Percentiles rank a stretch among this genome's conserved stretches.
Evolutionary conservation across 1,284 basidiomycete genomes (phyloP).

Genomic region (Marasmius sp.): DNA sequence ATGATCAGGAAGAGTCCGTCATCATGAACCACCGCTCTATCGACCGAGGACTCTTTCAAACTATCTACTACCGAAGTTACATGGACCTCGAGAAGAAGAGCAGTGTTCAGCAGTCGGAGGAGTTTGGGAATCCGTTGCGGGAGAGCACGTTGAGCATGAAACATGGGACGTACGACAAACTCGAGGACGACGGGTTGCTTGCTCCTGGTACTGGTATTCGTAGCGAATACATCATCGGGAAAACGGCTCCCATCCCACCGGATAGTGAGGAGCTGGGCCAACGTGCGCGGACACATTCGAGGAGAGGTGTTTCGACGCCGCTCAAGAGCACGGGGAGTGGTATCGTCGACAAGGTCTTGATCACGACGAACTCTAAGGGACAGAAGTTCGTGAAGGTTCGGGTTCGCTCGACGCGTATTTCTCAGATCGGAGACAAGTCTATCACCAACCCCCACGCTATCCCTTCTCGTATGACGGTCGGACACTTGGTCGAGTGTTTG

Average conservation of each 20-base stretch:
- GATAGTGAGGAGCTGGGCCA: conserved; percentile 96
- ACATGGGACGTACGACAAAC: conserved; percentile 97
- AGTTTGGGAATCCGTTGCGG: conserved; percentile 95
- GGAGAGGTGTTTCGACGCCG: conserved; percentile 94
- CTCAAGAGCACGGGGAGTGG: conserved; percentile 98
- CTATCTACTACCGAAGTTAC: conserved; percentile 96
- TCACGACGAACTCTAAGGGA: conserved; percentile 95
- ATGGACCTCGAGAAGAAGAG: conserved; percentile 99
- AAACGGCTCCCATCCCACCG: no score
- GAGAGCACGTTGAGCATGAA: conserved; percentile 96
- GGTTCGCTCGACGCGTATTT: no score
- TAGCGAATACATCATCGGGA: conserved; percentile 99
- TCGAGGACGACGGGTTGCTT: conserved; percentile 92
- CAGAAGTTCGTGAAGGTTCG: conserved; percentile 99
- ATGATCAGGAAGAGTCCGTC: no score
- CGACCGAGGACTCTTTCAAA: no score
- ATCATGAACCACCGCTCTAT: no score
- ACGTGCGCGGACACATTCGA: conserved; percentile 87
- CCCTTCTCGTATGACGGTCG: no score
- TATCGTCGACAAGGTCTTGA: conserved; percentile 95
- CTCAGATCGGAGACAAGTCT: no score
- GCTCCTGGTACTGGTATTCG: conserved; percentile 93
- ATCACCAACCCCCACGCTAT: no score
- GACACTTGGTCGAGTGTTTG: no score
- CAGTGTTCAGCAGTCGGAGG: conserved; percentile 89